These are phyloP conservation scores for Zea luxurians DNA, from an alignment of 176 grass and related monocot genomes.

Conservation along the genomic window DNA sequence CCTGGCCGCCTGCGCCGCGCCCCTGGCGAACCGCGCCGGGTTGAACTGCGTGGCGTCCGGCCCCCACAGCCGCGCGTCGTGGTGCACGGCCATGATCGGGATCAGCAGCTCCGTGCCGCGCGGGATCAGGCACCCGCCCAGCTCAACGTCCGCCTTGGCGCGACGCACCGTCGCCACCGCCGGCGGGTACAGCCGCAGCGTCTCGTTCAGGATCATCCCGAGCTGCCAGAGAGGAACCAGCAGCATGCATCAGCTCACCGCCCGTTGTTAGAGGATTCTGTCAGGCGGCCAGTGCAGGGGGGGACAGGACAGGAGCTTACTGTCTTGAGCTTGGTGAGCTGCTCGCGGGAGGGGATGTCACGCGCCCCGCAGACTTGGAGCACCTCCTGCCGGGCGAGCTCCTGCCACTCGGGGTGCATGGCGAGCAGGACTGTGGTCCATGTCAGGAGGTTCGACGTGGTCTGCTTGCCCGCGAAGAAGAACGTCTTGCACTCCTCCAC, in stretches of 20 bases:
- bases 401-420: constrained; percentile 98
- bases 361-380: constrained; percentile 69
- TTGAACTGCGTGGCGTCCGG: constrained; percentile 87
- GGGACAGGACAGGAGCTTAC: constrained; percentile 38
- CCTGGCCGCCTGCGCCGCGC: constrained; percentile 57
- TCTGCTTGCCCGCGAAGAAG: constrained; percentile 98
- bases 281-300: neutral
- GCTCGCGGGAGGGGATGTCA: constrained; percentile 67
- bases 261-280: neutral
- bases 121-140: constrained; percentile 74
- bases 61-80: constrained; percentile 79
- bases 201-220: constrained; percentile 95
- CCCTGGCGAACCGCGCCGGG: constrained; percentile 67
- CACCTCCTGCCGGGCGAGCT: constrained; percentile 80
- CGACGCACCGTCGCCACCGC: constrained; percentile 88
- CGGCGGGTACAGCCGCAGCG: constrained; percentile 93
- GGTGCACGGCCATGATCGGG: constrained; percentile 97
- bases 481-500: constrained; percentile 98
- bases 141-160: constrained; percentile 78
- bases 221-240: constrained; percentile 43
- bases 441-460: constrained; percentile 93
- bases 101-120: constrained; percentile 85
- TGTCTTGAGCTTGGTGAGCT: constrained; percentile 87
- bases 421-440: constrained; percentile 88
- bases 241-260: constrained; percentile 17